These are phyloP conservation scores for Collybiopsis confluens DNA, from an alignment of 768 basidiomycete genomes.

Conservation along the genomic window DNA sequence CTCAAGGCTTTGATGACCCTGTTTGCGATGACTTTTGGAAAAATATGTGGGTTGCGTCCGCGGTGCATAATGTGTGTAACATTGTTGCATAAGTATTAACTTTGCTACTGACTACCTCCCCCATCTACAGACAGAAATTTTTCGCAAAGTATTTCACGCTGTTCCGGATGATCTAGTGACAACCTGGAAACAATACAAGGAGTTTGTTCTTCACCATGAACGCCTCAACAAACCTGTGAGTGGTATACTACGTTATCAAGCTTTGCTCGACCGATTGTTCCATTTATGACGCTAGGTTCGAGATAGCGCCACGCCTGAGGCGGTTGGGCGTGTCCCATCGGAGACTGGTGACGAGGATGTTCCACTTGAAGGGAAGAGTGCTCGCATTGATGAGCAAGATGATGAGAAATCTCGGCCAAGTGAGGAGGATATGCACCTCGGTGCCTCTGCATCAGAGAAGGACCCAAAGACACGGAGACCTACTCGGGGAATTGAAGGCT, in stretches of 20 bases:
- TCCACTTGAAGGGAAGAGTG: constrained; percentile 14
- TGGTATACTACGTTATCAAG: constrained; percentile 6
- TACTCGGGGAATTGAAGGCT: constrained; percentile 57
- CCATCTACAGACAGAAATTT: constrained; percentile 79
- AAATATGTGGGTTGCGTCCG: constrained; percentile 81
- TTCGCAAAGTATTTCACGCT: constrained; percentile 90
- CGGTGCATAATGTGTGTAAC: constrained; percentile 77
- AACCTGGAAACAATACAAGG: constrained; percentile 94
- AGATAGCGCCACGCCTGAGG: constrained; percentile 35
- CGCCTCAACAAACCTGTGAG: constrained; percentile 65
- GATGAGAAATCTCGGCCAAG: background rate
- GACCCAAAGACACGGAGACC: constrained; percentile 36
- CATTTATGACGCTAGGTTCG: constrained; percentile 31
- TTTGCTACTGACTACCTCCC: constrained; percentile 9
- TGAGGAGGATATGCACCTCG: constrained; percentile 14
- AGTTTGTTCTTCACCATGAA: constrained; percentile 75
- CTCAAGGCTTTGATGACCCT: constrained; percentile 84
- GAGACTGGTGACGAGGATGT: constrained; percentile 44
- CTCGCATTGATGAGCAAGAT: constrained; percentile 10
- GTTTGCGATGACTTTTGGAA: constrained; percentile 87
- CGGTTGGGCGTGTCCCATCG: constrained; percentile 53
- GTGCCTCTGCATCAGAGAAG: constrained; percentile 23
- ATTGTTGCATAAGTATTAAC: constrained; percentile 3
- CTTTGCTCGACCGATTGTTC: constrained; percentile 10
- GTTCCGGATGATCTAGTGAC: constrained; percentile 89